Base-by-base conservation (phyloP, 805 yeast species). In the Ogataea philodendri region DNA sequence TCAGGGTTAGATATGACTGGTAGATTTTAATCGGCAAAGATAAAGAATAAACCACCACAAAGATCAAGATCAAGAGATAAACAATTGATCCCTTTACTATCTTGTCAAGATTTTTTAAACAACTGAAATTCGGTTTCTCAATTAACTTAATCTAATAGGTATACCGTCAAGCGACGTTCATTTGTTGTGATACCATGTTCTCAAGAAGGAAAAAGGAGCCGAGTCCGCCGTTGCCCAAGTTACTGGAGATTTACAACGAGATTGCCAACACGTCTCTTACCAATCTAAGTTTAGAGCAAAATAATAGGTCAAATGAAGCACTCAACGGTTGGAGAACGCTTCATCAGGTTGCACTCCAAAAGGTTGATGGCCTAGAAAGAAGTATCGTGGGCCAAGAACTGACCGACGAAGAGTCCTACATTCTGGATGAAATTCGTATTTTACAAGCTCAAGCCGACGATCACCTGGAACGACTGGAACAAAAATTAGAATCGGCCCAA, bases 291-390 rank as follows among this genome's bases (percentile, higher is more conserved):
- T 53, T 77, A 13, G 88, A 83, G 49, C 81, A 81, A 40, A 62
- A 65, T 13, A 65, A 69, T 21, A 67, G 71, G 14, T 56, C 67
- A 28, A 72, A 67, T 32, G 75, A 71, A 11, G 83, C 88, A 2
- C 59, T 81, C 14, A 74, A 72, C 41, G 89, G 89, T 3, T 82
- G 90, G 89, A 81, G 78, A 45, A 65, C 78, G 2, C 59, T 84
- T n/a, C 85, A 79, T 44, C 76, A 84, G 2, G 70, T 74, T 30
- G 66, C 79, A 2, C 65, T 76, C 30, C 74, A 65, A 52, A 75
- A 75, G 47, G 59, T 81, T 26, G 84, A 79, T 14, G 41, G 55
- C 35, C 46, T 82, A 47, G 70, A 81, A 51, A 61, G 72, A 56
- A 57, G 41, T 55, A 54, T 51, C 52, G 53, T 19, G 42, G 59